Base-by-base conservation (phyloP, 2,329 filamentous ascomycete species). In the Karstenula rhodostoma region DNA sequence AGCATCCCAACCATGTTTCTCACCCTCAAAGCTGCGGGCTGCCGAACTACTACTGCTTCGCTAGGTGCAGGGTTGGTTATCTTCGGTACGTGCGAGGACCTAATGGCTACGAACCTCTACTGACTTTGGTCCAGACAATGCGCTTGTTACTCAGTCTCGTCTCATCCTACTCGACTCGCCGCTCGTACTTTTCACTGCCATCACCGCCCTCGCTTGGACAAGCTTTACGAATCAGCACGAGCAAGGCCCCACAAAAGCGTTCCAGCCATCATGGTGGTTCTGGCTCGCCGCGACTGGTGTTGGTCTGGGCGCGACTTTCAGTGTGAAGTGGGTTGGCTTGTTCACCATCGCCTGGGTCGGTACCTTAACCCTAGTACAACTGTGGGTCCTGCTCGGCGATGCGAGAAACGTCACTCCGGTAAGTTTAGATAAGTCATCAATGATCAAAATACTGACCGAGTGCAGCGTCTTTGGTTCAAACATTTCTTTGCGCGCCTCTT, bases 321-420 rank as follows among this genome's bases (percentile, higher is more conserved):
- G 94, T 81, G 94, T 98, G 73, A 99, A 99, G 83, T 99, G 95
- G 95, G 95, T 99, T 74, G 95, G 95, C 53, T 85, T 99, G 55
- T 98, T 99, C 84, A 99, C 95, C 65, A 97, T 97, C 78, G 95
- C 94, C 51, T 99, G 95, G 95, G 93, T 99, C 68, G 95, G 95
- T 64, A 88, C 86, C 79, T 86, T 99, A 80, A 99, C 95, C 40
- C 79, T 94, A 47, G 78, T 99, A 48, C 95, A 99, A 82, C 87
- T 99, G 60, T 99, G 95, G 95, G 89, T 97, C 67, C 83, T 99
- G 58, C 90, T 97, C 43, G 95, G 94, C 65, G 95, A 99, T 78
- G 87, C 87, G 67, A 93, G 89, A 80, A 94, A 89, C 57, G 93
- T 98, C 54, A 92, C 93, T 56, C 85, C 92, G 65, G 87, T 89